Evolutionary conservation across 2,329 filamentous ascomycete genomes (phyloP), one percentile per base, ranked within the genome.

Genomic region (Paraconiothyrium sp.): DNA sequence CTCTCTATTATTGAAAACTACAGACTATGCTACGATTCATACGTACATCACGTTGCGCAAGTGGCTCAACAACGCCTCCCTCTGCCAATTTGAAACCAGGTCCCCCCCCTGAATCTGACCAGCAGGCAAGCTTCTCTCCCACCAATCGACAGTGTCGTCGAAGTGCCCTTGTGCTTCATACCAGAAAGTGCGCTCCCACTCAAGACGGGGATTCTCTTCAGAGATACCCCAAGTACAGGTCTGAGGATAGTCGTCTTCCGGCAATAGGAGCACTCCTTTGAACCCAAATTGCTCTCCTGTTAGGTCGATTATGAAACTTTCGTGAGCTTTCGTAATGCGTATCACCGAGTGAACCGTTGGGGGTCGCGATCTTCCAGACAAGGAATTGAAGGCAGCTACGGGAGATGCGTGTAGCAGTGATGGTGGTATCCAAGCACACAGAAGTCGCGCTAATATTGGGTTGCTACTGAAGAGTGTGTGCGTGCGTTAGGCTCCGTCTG

Each of bases 231-330:
- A 2, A 41, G 37, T 6, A 41, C 16, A 41, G 6, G 16, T 5
- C 30, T 32, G 4, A 1, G 27, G 5, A 11, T 57, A 57, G n/a
- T 35, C 43, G 9, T 47, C 14, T 14, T 48, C 9, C 3, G 54
- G 43, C 7, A 49, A n/a, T 2, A 57, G 14, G 4, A 48, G 11
- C 10, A 2, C 32, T n/a, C n/a, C 14, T 1, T 32, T 10, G n/a
- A 24, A 57, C 11, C 54, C 54, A 16, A 39, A 57, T 44, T 57
- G 54, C 30, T 57, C 54, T 9, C 43, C 54, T 8, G 54, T 57
- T 3, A 57, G n/a, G 24, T 57, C 54, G 13, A 48, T 13, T 2
- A 57, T 22, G 32, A 37, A 49, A 1, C 32, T 4, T 1, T 43
- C 30, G 13, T 27, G n/a, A 2, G 54, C 6, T 6, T 32, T 57